Percentiles rank a stretch among this genome's conserved stretches.
These are phyloP conservation scores for Plectranthus barbatus DNA, from an alignment of 257 asterid genomes.

Conservation along the genomic window DNA sequence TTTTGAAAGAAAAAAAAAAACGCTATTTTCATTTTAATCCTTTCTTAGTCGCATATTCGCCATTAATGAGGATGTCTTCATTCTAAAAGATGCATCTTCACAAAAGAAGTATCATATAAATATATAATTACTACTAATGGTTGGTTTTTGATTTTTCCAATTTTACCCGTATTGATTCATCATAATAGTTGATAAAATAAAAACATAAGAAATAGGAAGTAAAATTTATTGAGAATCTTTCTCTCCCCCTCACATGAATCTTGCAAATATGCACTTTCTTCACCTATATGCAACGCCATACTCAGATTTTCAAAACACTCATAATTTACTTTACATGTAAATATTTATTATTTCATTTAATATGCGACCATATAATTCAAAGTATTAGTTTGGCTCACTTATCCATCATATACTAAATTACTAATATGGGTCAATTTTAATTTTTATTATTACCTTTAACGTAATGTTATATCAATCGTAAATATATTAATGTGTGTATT, in stretches of 20 bases:
- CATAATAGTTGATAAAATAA: too few species aligned
- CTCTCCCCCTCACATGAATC: constrained; percentile 23
- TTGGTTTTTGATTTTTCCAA: too few species aligned
- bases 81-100: neutral
- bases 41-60: neutral
- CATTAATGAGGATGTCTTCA: neutral
- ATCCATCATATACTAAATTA: too few species aligned
- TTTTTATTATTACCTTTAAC: too few species aligned
- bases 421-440: too few species aligned
- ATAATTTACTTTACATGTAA: neutral
- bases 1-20: neutral
- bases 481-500: too few species aligned
- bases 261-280: constrained; percentile 18
- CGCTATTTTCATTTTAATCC: neutral
- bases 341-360: neutral
- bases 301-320: neutral
- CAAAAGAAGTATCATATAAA: too few species aligned
- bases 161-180: too few species aligned
- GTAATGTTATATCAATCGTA: too few species aligned
- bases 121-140: too few species aligned
- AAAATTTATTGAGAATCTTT: neutral
- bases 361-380: too few species aligned
- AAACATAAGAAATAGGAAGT: neutral
- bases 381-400: too few species aligned
- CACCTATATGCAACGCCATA: constrained; percentile 2